Evolutionary conservation across 73 alveolate genomes (phyloP).

Genomic region (Tetrahymena borealis): DNA sequence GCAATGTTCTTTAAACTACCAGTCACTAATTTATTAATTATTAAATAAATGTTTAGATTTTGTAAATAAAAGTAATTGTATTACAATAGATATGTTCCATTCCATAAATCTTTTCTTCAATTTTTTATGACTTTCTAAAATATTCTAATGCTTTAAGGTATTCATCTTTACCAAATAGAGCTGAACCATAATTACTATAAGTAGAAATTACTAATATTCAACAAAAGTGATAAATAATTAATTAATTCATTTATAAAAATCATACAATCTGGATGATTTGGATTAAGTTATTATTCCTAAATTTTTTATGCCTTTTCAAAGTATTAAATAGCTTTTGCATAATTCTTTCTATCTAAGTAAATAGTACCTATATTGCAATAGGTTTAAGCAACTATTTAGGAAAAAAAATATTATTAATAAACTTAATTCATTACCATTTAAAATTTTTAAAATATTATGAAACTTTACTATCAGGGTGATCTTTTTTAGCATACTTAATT

Average conservation of each 20-base stretch:
- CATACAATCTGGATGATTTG: not conserved
- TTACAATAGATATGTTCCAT: not conserved
- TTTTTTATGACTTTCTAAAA: not conserved
- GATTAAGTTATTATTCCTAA: not conserved
- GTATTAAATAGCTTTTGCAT: not conserved
- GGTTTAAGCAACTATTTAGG: not conserved
- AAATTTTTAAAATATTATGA: not conserved
- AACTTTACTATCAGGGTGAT: not conserved
- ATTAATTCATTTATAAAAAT: not conserved
- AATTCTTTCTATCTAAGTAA: not conserved
- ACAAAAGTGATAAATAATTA: not conserved
- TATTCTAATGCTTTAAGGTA: not conserved
- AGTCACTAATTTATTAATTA: not conserved
- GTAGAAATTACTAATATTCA: not conserved
- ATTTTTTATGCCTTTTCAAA: not conserved
- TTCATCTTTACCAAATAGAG: not conserved
- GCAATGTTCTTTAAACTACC: not conserved
- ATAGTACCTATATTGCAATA: not conserved
- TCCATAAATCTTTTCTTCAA: not conserved
- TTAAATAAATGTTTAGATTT: not conserved
- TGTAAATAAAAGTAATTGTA: too few relatives aligned
- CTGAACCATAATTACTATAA: not conserved
- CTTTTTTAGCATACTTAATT: not conserved
- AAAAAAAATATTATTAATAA: not conserved
- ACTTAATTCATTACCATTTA: not conserved